Conservation (phyloP, 1,284 basidiomycete genomes). For the Moesziomyces sp. region DNA sequence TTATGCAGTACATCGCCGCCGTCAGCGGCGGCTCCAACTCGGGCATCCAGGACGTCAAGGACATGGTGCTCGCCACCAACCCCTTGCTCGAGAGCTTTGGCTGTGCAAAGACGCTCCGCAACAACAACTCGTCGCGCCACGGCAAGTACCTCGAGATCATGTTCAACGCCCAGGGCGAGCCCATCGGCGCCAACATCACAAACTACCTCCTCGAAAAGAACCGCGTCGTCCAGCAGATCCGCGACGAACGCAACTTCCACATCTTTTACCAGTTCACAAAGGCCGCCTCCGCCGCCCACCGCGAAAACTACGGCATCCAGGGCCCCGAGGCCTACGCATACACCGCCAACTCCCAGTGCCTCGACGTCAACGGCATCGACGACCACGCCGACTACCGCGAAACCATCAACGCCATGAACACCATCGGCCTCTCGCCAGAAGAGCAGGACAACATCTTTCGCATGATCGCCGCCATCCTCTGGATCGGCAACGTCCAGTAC, state of each 20-base stretch:
- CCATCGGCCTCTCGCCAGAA: slow-evolving; percentile 83
- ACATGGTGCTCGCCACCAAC: slow-evolving; percentile 99
- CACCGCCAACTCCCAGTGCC: slow-evolving; percentile 88
- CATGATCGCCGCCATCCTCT: slow-evolving; percentile 90
- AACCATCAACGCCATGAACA: slow-evolving; percentile 92
- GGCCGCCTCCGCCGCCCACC: slow-evolving; percentile 85
- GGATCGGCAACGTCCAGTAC: slow-evolving; percentile 88
- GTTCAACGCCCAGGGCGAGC: slow-evolving; percentile 92
- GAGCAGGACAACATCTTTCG: slow-evolving; percentile 95
- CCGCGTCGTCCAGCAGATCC: slow-evolving; percentile 93
- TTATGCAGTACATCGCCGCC: slow-evolving; percentile 99
- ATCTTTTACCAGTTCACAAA: slow-evolving; percentile 99
- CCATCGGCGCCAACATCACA: slow-evolving; percentile 96
- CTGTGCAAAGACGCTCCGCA: slow-evolving; percentile 97
- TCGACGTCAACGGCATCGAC: slow-evolving; percentile 90
- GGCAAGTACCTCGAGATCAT: slow-evolving; percentile 99
- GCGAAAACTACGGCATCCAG: slow-evolving; percentile 95
- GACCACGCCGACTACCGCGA: slow-evolving; percentile 88
- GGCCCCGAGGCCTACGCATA: slow-evolving; percentile 96
- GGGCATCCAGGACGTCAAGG: slow-evolving; percentile 92
- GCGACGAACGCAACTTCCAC: slow-evolving; percentile 97
- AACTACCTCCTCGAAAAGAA: slow-evolving; percentile 98
- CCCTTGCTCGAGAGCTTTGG: slow-evolving; percentile 97
- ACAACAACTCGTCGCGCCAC: slow-evolving; percentile 98
- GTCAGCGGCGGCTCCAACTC: slow-evolving; percentile 81